phyloP scores from a whole-genome alignment of 805 yeast genomes.

The Wickerhamomyces silvicola region DNA sequence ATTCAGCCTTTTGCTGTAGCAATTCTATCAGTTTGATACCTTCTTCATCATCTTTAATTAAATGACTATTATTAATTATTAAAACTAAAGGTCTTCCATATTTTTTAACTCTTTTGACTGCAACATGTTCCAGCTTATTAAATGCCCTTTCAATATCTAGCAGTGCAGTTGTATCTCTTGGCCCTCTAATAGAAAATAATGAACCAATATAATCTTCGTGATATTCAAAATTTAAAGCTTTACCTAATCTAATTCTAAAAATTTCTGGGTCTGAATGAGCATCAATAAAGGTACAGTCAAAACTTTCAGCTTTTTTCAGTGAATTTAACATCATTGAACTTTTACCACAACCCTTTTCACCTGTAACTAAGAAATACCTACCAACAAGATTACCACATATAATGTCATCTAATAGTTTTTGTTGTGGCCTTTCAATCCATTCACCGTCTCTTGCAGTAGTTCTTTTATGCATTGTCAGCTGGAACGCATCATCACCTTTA shows the following conservation, averaged over 20 bases:
- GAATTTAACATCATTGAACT: slow-evolving; percentile 70
- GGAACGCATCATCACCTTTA: slow-evolving; percentile 58
- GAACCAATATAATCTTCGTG: slow-evolving; percentile 83
- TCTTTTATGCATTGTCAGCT: slow-evolving; percentile 44
- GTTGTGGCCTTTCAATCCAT: slow-evolving; percentile 73
- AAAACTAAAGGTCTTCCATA: slow-evolving; percentile 53
- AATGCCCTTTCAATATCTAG: slow-evolving; percentile 81
- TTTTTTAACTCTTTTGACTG: slow-evolving; percentile 39
- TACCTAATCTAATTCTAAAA: slow-evolving; percentile 68
- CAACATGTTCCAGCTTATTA: slow-evolving; percentile 66
- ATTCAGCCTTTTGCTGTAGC: slow-evolving; percentile 78
- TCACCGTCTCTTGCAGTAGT: slow-evolving; percentile 34
- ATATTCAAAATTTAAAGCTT: slow-evolving; percentile 65
- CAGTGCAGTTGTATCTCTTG: slow-evolving; percentile 77
- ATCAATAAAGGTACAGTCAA: slow-evolving; percentile 63
- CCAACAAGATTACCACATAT: slow-evolving; percentile 60
- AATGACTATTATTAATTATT: slow-evolving; percentile 68
- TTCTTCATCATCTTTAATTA: slow-evolving; percentile 69
- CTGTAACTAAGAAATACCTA: slow-evolving; percentile 63
- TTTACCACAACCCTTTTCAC: slow-evolving; percentile 86
- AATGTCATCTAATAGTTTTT: slow-evolving; percentile 54
- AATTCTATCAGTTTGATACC: slow-evolving; percentile 66
- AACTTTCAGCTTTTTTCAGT: slow-evolving; percentile 55
- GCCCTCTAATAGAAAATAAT: slow-evolving; percentile 73
- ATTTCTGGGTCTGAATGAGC: slow-evolving; percentile 86